Conservation (phyloP, 2,329 filamentous ascomycete species). For the Xylariaceae sp. region DNA sequence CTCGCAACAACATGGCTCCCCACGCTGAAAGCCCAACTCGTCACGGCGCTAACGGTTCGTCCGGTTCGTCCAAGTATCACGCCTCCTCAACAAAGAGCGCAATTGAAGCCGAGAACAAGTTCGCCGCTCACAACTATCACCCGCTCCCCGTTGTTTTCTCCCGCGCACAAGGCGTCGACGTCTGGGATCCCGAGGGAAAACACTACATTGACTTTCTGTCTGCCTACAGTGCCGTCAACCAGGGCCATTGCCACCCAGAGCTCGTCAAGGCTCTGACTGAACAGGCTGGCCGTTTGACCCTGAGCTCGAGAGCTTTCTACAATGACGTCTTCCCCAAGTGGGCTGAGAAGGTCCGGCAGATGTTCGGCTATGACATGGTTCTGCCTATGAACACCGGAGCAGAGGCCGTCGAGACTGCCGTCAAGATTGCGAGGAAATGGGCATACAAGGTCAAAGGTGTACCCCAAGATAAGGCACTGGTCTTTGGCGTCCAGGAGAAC, state of each 20-base stretch:
- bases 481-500: slow-evolving; percentile 88
- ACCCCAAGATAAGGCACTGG: slow-evolving; percentile 79
- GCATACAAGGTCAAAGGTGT: slow-evolving; percentile 96
- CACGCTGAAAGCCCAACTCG: slow-evolving; percentile 56
- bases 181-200: slow-evolving; percentile 96
- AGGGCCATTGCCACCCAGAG: slow-evolving; percentile 97
- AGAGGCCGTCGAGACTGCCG: slow-evolving; percentile 92
- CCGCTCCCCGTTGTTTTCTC: slow-evolving; percentile 94
- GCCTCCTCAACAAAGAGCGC: slow-evolving; percentile 79
- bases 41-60: slow-evolving; percentile 44
- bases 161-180: slow-evolving; percentile 80
- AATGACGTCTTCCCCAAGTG: slow-evolving; percentile 98
- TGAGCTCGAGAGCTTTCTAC: slow-evolving; percentile 95
- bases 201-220: slow-evolving; percentile 98
- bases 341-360: slow-evolving; percentile 86
- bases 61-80: slow-evolving; percentile 63
- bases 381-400: slow-evolving; percentile 98
- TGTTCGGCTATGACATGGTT: slow-evolving; percentile 97
- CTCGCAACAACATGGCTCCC: slow-evolving; percentile 59
- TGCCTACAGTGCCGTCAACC: slow-evolving; percentile 97
- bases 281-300: slow-evolving; percentile 86
- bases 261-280: slow-evolving; percentile 88
- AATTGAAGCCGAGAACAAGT: slow-evolving; percentile 81
- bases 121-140: slow-evolving; percentile 98
- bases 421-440: slow-evolving; percentile 98